Evolutionary conservation across 495 filamentous ascomycete species (phyloP), one percentile per base, ranked within the genome.

Genomic region (Parmelia sp.): DNA sequence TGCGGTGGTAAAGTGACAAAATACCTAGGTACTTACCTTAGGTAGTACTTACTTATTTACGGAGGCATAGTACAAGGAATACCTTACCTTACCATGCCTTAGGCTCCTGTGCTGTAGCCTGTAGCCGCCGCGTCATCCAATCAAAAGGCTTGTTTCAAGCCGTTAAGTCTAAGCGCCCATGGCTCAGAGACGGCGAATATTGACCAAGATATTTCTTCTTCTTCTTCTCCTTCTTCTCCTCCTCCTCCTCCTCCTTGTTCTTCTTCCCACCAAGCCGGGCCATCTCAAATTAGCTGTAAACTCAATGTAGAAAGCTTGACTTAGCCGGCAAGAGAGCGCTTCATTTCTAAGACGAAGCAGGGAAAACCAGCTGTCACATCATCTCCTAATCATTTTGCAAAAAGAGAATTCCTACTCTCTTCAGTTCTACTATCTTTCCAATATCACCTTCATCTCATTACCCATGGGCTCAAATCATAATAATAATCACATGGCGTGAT

Each of bases 21-120:
- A n/a, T n/a, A n/a, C n/a, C n/a, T n/a, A n/a, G n/a, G n/a, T n/a
- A n/a, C n/a, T n/a, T n/a, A n/a, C 15, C 5, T 53, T 53, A 31
- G 11, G 15, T 53, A 53, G 29, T 25, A 29, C 29, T 15, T 12
- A 23, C 25, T n/a, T 40, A 40, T 15, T 12, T 44, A 44, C 17
- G 39, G 39, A 40, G 39, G 12, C 12, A 9, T 14, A n/a, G n/a
- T n/a, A n/a, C n/a, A n/a, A n/a, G 6, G 12, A 40, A 15, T 40
- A 37, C 36, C 0, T 42, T n/a, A n/a, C n/a, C n/a, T n/a, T n/a
- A n/a, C n/a, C n/a, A n/a, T n/a, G n/a, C n/a, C n/a, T 4, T 0
- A 33, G 51, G 14, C 9, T 19, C 51, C 33, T 1, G 51, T 55
- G 51, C 51, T 55, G 51, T 55, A 55, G 51, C 51, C 51, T 55